Evolutionary conservation across 495 filamentous ascomycete species (phyloP), one percentile per base, ranked within the genome.

Genomic region (Neurospora tetraspora): DNA sequence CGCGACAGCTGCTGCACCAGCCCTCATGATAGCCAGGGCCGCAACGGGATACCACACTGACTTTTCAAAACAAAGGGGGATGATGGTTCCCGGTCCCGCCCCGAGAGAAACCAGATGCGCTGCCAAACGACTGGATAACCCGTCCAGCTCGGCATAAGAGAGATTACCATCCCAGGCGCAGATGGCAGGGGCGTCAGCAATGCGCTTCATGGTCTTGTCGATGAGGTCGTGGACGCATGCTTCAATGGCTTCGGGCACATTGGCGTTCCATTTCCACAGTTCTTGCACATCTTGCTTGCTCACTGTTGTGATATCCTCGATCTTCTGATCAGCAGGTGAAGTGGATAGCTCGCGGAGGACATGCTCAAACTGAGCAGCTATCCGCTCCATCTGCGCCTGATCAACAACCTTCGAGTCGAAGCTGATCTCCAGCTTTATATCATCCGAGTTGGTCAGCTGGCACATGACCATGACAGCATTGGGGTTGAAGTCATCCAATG

Each of bases 41-140:
- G 83, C 80, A 11, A 87, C 81, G n/a, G 83, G 71, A 39, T 80
- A 78, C 78, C 79, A 81, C 14, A 77, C 71, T 11, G 85, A 87
- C 77, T 88, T 88, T 69, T 87, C 83, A 9, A 88, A 77, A 72
- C 81, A 83, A 34, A 89, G 75, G 0, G 83, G 83, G 18, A 88
- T 80, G 45, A 82, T 78, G 61, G 47, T 43, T 61, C 36, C 23
- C 1, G 83, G 84, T 2, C 82, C 81, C 39, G 89, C 83, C 5
- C 88, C 86, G 20, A 81, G 78, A 0, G 70, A 73, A 59, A 81
- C 77, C 27, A 88, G 76, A 34, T 82, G 78, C 23, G 72, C 78
- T 9, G 88, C 86, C 31, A 89, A 79, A 11, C 79, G 78, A 2
- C 80, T 80, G 9, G 87, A 83, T 11, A 84, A 74, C 10, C 82